Base-by-base conservation (phyloP, 768 basidiomycete genomes). In the Xerocomellus dryophilus region DNA sequence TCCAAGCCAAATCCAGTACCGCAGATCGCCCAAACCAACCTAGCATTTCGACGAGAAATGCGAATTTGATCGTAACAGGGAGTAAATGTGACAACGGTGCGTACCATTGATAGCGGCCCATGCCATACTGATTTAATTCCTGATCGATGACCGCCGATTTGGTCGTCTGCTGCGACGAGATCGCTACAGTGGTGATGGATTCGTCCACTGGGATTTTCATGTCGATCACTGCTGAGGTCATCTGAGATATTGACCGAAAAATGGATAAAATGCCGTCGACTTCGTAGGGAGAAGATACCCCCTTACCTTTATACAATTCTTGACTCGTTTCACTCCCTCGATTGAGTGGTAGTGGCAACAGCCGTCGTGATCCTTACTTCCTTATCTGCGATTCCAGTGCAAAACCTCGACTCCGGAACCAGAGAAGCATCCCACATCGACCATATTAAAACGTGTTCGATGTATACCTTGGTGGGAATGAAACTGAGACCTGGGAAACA, bases 81-180 rank as follows among this genome's bases (percentile, higher is more conserved):
- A 23, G 2, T 7, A n/a, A 25, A 23, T 2, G 8, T 11, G 21
- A 17, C 0, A 9, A 39, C 4, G 2, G 39, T 5, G n/a, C 47
- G 21, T 18, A 61, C 61, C 59, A 61, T 43, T 61, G 61, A 39
- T 61, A 61, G 20, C 43, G 55, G 6, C 52, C 43, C 56, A 58
- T 61, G 7, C 59, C 61, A 36, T 54, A 20, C 5, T 15, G 49
- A 41, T 61, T 53, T n/a, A 61, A 46, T 15, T 61, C 59, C 0
- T 41, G 23, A 23, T 61, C 56, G 2, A 61, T 57, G 40, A 61
- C 17, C 7, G 43, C 42, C 1, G 50, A 53, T 47, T 57, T 61
- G 31, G 51, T 61, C 10, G 10, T 27, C 18, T 23, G 23, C 25
- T 39, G 42, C 9, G 21, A 49, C 2, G 21, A 27, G 18, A 36